These are phyloP conservation scores for Leersia perrieri DNA, from an alignment of 176 grass and related monocot species.

Conservation along the genomic window DNA sequence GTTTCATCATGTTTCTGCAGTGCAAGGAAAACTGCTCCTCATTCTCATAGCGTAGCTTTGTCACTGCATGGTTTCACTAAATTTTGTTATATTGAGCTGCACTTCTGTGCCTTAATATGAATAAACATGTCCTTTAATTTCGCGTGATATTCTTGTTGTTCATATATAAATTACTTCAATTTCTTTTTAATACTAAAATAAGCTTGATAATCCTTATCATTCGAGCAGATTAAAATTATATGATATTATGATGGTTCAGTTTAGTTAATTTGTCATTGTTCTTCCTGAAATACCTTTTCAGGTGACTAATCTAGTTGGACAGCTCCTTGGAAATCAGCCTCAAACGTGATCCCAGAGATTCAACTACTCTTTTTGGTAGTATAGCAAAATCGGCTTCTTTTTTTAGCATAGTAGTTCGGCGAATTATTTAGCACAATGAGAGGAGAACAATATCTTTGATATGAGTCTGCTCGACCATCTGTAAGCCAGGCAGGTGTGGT, in stretches of 20 bases:
- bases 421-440: background rate
- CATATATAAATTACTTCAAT: background rate
- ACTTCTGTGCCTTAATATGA: background rate
- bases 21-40: background rate
- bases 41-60: background rate
- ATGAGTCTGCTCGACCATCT: background rate
- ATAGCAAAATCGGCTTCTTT: background rate
- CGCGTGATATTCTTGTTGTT: background rate
- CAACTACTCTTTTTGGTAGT: background rate
- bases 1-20: background rate
- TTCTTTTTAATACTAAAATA: background rate
- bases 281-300: slow-evolving; percentile 25
- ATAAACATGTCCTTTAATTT: background rate
- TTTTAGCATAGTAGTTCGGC: background rate
- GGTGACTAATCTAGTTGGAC: slow-evolving; percentile 67
- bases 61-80: background rate
- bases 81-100: background rate
- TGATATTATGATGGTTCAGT: background rate
- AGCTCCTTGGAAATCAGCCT: slow-evolving; percentile 60
- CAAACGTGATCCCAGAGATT: slow-evolving; percentile 44
- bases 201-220: background rate
- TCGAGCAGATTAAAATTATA: background rate
- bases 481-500: too few species aligned
- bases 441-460: background rate
- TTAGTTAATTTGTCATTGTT: slow-evolving; percentile 4